Evolutionary conservation across 768 basidiomycete genomes (phyloP), one percentile per base, ranked within the genome.

Genomic region (Boletus rubropictus): DNA sequence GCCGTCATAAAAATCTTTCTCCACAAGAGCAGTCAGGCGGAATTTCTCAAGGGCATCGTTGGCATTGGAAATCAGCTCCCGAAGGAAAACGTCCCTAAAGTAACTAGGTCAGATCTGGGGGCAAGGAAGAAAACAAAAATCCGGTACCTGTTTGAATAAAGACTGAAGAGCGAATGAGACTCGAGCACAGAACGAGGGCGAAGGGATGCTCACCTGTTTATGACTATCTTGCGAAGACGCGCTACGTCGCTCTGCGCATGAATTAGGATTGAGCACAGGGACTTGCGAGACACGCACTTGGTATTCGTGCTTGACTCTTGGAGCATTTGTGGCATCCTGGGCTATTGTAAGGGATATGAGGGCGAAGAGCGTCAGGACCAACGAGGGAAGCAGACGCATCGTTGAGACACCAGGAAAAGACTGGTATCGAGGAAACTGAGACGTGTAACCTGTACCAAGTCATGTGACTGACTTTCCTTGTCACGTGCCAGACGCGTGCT

Each of bases 1-100:
- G 20, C 83, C 84, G 52, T 84, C 77, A 72, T 86, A 82, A 18
- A 84, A 70, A 18, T 66, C 71, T 58, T 83, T 82, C 64, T 93
- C 86, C 18, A 78, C 92, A 54, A 99, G 73, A 4, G 89, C 75
- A 12, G 82, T 84, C 36, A 99, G 71, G 21, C 96, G 84, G 43
- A 95, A 77, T 66, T 97, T 98, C 66, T 98, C 95, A 42, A 98
- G 72, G 2, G 96, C 96, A 63, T 99, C 96, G 64, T 97, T 96
- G 34, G 94, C 87, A 60, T 95, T 95, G 7, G 91, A 94, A 55
- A 94, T 79, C 40, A 94, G 73, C 66, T 97, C 94, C 36, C 94
- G 89, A 40, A 91, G 75, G 64, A 90, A 91, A 22, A 90, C 80
- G 34, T 89, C 87, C 59, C 86, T 89, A 20, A 17, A 7, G 39